Percentiles rank a stretch among this genome's conserved stretches.
Conservation (phyloP, 768 basidiomycete genomes). For the Lactarius vividus region DNA sequence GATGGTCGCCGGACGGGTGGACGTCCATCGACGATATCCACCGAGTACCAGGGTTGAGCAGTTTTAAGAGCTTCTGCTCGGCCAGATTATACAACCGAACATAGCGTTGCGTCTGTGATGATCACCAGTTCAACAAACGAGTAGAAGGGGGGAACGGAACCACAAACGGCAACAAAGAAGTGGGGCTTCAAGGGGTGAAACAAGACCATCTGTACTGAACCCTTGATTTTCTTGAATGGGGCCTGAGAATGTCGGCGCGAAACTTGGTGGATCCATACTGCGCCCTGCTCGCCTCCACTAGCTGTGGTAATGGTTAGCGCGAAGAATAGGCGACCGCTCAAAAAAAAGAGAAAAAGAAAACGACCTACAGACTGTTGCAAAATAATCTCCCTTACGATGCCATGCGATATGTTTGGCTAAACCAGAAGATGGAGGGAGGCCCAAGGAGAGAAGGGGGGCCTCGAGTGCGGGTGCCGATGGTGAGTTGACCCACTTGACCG, state of each 20-base stretch:
- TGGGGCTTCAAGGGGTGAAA: slow-evolving; percentile 95
- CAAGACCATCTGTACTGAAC: slow-evolving; percentile 81
- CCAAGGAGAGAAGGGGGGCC: slow-evolving; percentile 56
- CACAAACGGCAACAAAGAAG: slow-evolving; percentile 93
- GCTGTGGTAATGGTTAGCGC: slow-evolving; percentile 39
- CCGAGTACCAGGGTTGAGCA: slow-evolving; percentile 89
- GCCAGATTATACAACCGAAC: slow-evolving; percentile 93
- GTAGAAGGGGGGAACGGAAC: slow-evolving; percentile 8
- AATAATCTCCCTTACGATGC: slow-evolving; percentile 94
- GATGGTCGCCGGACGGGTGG: slow-evolving; percentile 92
- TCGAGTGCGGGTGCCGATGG: slow-evolving; percentile 46
- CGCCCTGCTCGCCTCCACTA: slow-evolving; percentile 66
- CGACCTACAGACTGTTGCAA: slow-evolving; percentile 91
- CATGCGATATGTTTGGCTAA: slow-evolving; percentile 79
- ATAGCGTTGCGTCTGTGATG: slow-evolving; percentile 85
- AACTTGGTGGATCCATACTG: slow-evolving; percentile 95
- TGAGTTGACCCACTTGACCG: slow-evolving; percentile 66
- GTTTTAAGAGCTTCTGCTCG: slow-evolving; percentile 90
- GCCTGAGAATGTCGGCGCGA: slow-evolving; percentile 94
- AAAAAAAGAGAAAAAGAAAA: slow-evolving; percentile 8
- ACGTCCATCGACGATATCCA: slow-evolving; percentile 99
- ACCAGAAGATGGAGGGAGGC: slow-evolving; percentile 64
- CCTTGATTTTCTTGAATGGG: slow-evolving; percentile 95
- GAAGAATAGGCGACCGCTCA: not conserved
- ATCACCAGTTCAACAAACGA: not conserved